phyloP scores from a whole-genome alignment of 2,329 filamentous ascomycete genomes.

The Talaromyces amestolkiae region DNA sequence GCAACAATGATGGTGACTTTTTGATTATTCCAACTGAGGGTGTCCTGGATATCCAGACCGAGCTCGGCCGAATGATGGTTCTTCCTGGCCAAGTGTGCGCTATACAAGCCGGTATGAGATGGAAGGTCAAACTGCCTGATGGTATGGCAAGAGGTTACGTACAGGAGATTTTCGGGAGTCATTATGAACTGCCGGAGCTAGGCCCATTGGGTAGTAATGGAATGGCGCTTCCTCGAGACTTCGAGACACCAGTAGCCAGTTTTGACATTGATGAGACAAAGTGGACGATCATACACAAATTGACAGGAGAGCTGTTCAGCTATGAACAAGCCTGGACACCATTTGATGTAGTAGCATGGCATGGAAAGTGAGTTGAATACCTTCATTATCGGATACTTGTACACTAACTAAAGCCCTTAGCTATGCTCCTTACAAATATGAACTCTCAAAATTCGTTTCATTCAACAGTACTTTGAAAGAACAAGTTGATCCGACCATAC shows the following conservation, averaged over 20 bases:
- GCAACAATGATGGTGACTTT: conserved; percentile 49
- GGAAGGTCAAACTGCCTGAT: background rate
- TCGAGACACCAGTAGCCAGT: conserved; percentile 57
- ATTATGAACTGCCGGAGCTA: conserved; percentile 43
- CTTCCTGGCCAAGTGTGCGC: conserved; percentile 62
- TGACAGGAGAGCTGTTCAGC: conserved; percentile 56
- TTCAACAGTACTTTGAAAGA: background rate
- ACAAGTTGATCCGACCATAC: background rate
- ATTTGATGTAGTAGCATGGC: conserved; percentile 67
- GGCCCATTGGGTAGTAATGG: conserved; percentile 62
- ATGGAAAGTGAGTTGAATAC: conserved; percentile 49
- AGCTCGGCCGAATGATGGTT: conserved; percentile 60
- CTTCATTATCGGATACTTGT: no score
- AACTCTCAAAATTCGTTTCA: conserved; percentile 25
- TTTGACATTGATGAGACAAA: conserved; percentile 45
- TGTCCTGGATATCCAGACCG: conserved; percentile 62
- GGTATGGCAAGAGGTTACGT: background rate
- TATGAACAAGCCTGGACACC: conserved; percentile 61
- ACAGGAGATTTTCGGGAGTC: background rate
- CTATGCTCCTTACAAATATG: conserved; percentile 36
- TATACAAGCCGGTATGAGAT: conserved; percentile 57
- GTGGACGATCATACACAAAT: conserved; percentile 43
- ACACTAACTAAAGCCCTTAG: background rate
- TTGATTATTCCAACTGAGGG: conserved; percentile 62
- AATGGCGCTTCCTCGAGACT: conserved; percentile 61